Base-by-base conservation (phyloP, 2,329 filamentous ascomycete genomes). In the Sporothrix curviconia region DNA sequence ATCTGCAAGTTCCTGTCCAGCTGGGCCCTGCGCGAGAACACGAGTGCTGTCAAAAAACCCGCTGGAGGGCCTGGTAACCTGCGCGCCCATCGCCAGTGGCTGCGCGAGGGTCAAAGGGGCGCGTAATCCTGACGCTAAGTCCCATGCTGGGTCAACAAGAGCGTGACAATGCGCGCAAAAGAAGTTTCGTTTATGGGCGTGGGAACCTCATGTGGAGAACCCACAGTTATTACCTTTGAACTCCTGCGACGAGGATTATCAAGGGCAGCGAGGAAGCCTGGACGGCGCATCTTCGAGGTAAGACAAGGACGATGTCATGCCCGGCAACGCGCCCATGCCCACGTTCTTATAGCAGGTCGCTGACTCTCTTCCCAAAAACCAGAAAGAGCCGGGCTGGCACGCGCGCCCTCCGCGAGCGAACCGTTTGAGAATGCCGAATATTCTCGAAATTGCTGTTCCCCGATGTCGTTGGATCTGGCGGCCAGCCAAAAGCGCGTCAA, bases 111-210 rank as follows among this genome's bases (percentile, higher is more conserved):
- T n/a, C n/a, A n/a, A n/a, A n/a, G 83, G 64, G 73, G 73, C 64
- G 79, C 80, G 46, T 81, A 75, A n/a, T n/a, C 61, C 79, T 80
- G n/a, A 76, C 80, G n/a, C n/a, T 60, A 83, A 83, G 70, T 78
- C 75, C 63, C 81, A 84, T 56, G 76, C 84, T 36, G n/a, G n/a
- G 82, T 84, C 68, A 84, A 84, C 72, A 84, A 84, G 70, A 81
- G 79, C n/a, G n/a, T 62, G 81, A 84, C 69, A 84, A 84, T 67
- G 81, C 81, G 59, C 76, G 81, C 52, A 84, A 84, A n/a, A n/a
- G 68, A 79, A 81, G 64, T 84, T 83, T 60, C 78, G 81, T n/a
- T 71, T 83, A 54, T 84, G n/a, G 81, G 81, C 71, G 81, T 17
- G 79, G 80, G n/a, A n/a, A n/a, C n/a, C n/a, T 22, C 68, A 84